These are phyloP conservation scores for Penicillium cinerascens DNA, from an alignment of 495 filamentous ascomycete species.

Conservation along the genomic window DNA sequence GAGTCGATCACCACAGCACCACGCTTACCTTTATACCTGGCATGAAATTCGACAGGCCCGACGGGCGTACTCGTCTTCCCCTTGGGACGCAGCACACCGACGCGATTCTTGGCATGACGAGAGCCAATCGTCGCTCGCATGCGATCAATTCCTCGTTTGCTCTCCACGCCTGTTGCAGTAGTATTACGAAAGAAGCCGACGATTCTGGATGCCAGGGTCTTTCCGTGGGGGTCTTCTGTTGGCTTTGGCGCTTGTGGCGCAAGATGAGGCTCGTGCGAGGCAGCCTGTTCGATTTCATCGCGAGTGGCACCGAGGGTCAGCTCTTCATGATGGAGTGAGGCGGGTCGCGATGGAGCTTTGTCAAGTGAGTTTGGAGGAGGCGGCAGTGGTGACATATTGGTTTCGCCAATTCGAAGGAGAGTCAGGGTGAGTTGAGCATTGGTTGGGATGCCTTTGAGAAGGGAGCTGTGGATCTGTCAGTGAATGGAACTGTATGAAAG, in stretches of 20 bases:
- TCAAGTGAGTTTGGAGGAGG: constrained; percentile 61
- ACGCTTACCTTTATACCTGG: constrained; percentile 65
- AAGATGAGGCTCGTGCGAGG: constrained; percentile 6
- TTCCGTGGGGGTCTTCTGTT: constrained; percentile 20
- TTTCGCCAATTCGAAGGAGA: constrained; percentile 78
- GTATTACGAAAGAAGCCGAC: constrained; percentile 66
- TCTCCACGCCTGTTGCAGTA: constrained; percentile 62
- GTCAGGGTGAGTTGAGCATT: constrained; percentile 84
- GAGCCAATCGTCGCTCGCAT: constrained; percentile 62
- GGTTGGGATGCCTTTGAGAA: constrained; percentile 80
- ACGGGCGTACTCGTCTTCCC: constrained; percentile 34
- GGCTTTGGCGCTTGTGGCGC: constrained; percentile 1
- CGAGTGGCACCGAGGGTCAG: constrained; percentile 41
- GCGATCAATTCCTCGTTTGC: constrained; percentile 64
- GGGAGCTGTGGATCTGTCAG: constrained; percentile 41
- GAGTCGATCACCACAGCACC: constrained; percentile 69
- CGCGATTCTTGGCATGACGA: constrained; percentile 60
- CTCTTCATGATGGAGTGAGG: constrained; percentile 35
- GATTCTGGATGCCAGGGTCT: constrained; percentile 49
- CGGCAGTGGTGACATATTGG: constrained; percentile 73
- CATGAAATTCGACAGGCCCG: constrained; percentile 74
- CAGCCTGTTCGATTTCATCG: constrained; percentile 51
- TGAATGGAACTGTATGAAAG: neutral
- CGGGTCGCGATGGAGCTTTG: constrained; percentile 45
- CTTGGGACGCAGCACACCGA: constrained; percentile 60